Evolutionary conservation across 768 basidiomycete species (phyloP).

Genomic region (Suillus occidentalis): DNA sequence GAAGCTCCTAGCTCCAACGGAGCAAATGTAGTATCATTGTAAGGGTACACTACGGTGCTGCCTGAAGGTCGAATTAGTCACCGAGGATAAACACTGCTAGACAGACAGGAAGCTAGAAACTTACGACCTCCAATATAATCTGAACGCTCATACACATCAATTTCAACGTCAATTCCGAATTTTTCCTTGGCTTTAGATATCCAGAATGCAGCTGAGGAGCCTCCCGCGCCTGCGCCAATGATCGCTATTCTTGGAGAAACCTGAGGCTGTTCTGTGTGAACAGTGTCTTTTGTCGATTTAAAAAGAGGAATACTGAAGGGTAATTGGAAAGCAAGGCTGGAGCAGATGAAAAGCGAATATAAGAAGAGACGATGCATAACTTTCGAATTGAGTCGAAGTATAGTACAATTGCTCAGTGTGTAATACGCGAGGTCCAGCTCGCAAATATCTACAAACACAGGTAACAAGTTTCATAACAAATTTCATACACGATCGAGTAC

Average conservation of each 20-base stretch:
- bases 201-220: conserved; percentile 83
- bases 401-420: too few relatives aligned
- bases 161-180: conserved; percentile 64
- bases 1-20: conserved; percentile 84
- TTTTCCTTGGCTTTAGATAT: conserved; percentile 76
- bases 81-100: conserved; percentile 5
- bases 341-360: conserved; percentile 21
- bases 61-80: conserved; percentile 43
- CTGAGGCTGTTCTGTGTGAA: conserved; percentile 19
- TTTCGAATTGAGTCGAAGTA: neutral
- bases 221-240: conserved; percentile 88
- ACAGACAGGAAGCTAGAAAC: conserved; percentile 32
- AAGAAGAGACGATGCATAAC: conserved; percentile 15
- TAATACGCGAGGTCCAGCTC: neutral
- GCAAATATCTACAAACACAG: neutral
- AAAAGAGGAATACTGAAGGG: conserved; percentile 63
- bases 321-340: conserved; percentile 37
- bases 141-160: conserved; percentile 83
- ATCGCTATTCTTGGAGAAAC: conserved; percentile 68
- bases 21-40: conserved; percentile 53
- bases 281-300: conserved; percentile 34
- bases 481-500: neutral
- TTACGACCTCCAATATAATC: conserved; percentile 82
- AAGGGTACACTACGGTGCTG: conserved; percentile 75
- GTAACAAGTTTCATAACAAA: neutral